These are phyloP conservation scores for Pholiota conissans DNA, from an alignment of 768 basidiomycete species.

Conservation along the genomic window DNA sequence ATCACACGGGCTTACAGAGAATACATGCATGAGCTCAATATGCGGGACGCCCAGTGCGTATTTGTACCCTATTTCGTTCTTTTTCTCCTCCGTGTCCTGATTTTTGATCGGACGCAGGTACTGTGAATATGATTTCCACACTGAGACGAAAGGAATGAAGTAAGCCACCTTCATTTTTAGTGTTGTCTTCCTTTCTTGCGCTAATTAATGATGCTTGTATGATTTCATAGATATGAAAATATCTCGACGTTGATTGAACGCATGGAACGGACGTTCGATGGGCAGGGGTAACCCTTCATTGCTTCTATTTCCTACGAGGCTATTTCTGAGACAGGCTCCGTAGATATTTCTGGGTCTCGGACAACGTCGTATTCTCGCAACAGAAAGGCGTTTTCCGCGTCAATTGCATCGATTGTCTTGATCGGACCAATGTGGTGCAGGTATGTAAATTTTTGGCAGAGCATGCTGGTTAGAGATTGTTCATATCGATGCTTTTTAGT, in stretches of 20 bases:
- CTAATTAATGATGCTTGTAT: slow-evolving; percentile 6
- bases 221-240: slow-evolving; percentile 73
- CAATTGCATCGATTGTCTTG: slow-evolving; percentile 95
- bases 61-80: background rate
- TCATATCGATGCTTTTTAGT: slow-evolving; percentile 43
- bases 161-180: slow-evolving; percentile 35
- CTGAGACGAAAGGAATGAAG: slow-evolving; percentile 95
- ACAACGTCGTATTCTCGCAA: slow-evolving; percentile 65
- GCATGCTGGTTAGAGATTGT: background rate
- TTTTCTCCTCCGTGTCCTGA: slow-evolving; percentile 4
- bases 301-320: slow-evolving; percentile 1
- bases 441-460: slow-evolving; percentile 37
- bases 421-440: slow-evolving; percentile 94
- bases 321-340: slow-evolving; percentile 3
- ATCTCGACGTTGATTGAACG: slow-evolving; percentile 72
- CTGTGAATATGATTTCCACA: slow-evolving; percentile 89
- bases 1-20: slow-evolving; percentile 80
- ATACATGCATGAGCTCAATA: slow-evolving; percentile 55
- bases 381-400: slow-evolving; percentile 88
- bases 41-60: slow-evolving; percentile 59
- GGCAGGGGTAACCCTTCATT: slow-evolving; percentile 68
- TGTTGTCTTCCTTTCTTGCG: background rate
- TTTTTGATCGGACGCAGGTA: slow-evolving; percentile 46
- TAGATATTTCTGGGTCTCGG: slow-evolving; percentile 84
- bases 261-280: slow-evolving; percentile 75